Evolutionary conservation across 805 yeast species (phyloP).

Genomic region (Starmerella powellii): DNA sequence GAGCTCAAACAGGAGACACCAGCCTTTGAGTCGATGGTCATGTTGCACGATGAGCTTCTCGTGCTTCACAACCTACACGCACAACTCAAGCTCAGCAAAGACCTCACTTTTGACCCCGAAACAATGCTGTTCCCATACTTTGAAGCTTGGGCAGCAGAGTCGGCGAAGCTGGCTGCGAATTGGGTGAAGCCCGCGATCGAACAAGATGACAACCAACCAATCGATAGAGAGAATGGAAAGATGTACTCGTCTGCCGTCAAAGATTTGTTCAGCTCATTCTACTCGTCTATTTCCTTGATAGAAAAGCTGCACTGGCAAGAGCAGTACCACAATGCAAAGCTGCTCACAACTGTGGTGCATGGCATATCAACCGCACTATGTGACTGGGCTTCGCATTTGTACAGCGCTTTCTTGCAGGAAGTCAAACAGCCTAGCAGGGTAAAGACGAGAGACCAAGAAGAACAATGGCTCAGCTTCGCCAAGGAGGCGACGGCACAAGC

Average conservation of each 20-base stretch:
- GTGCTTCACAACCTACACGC: slow-evolving; percentile 42
- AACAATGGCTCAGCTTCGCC: slow-evolving; percentile 30
- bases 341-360: slow-evolving; percentile 49
- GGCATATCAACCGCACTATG: slow-evolving; percentile 51
- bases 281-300: slow-evolving; percentile 46
- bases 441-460: slow-evolving; percentile 20
- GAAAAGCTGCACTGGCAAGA: slow-evolving; percentile 54
- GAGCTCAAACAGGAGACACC: slow-evolving; percentile 21
- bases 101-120: slow-evolving; percentile 41
- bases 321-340: slow-evolving; percentile 46
- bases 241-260: slow-evolving; percentile 47
- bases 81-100: slow-evolving; percentile 35
- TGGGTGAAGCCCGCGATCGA: slow-evolving; percentile 46
- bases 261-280: slow-evolving; percentile 54
- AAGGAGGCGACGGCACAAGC: slow-evolving; percentile 28
- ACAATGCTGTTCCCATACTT: slow-evolving; percentile 40
- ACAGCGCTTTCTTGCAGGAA: slow-evolving; percentile 16
- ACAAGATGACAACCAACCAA: slow-evolving; percentile 46
- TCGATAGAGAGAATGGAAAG: slow-evolving; percentile 33
- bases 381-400: slow-evolving; percentile 35
- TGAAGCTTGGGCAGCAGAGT: slow-evolving; percentile 33
- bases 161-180: slow-evolving; percentile 36
- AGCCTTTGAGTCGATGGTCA: slow-evolving; percentile 45
- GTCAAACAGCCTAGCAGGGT: slow-evolving; percentile 1
- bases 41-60: slow-evolving; percentile 41